Evolutionary conservation across 139 green algal genomes (phyloP).

Genomic region (Chlorella sorokiniana): DNA sequence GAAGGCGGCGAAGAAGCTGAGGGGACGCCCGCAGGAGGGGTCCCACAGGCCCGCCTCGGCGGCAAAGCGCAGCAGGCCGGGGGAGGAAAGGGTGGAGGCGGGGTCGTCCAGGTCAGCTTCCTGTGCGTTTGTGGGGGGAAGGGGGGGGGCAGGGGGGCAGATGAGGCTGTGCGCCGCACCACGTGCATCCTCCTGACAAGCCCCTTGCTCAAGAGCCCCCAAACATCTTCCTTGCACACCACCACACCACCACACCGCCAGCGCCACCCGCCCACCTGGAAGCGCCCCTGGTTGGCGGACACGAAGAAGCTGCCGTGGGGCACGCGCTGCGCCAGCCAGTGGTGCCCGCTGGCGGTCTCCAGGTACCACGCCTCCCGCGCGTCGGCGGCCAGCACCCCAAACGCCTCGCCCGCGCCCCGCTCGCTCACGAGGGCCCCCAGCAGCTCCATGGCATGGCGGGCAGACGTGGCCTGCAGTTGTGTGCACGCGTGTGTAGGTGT

Average conservation of each 20-base stretch:
- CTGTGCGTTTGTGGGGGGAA: neutral
- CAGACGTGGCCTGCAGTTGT: conserved; percentile 11
- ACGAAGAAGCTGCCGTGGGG: neutral
- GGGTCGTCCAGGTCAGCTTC: conserved; percentile 13
- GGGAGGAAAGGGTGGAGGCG: neutral
- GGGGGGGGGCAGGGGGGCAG: neutral
- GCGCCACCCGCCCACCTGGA: neutral
- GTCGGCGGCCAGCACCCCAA: conserved; percentile 29
- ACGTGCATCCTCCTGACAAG: neutral
- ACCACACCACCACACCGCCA: neutral
- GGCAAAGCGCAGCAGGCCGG: conserved; percentile 13
- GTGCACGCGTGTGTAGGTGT: neutral
- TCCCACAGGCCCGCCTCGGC: conserved; percentile 7
- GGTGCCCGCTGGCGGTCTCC: conserved; percentile 26
- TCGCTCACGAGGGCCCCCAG: conserved; percentile 8
- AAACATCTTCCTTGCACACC: neutral
- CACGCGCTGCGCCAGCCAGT: conserved; percentile 39
- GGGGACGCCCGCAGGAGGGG: neutral
- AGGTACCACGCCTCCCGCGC: conserved; percentile 20
- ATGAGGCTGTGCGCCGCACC: neutral
- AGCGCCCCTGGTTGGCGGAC: conserved; percentile 27
- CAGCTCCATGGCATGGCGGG: neutral
- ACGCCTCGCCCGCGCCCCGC: conserved; percentile 21
- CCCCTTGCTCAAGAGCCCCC: neutral
- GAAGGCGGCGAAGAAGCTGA: conserved; percentile 33